phyloP scores from a whole-genome alignment of 2,329 filamentous ascomycete species.

The Podosphaera fusca region DNA sequence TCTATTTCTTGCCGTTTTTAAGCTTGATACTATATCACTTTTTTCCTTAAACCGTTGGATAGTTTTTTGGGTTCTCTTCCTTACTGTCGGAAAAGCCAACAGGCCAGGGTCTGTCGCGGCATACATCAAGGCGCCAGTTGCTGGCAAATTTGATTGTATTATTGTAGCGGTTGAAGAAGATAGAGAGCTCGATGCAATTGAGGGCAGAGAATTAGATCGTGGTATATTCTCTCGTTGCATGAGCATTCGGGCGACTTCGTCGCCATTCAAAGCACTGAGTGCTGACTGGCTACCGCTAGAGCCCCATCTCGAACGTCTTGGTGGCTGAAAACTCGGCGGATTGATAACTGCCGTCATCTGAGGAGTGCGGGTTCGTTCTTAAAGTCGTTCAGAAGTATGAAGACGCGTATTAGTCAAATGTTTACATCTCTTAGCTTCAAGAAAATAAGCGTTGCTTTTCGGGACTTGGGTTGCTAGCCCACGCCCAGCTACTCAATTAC shows the following conservation, averaged over 20 bases:
- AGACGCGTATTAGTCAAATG: too few relatives aligned
- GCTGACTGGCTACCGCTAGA: slow-evolving; percentile 35
- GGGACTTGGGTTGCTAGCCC: too few relatives aligned
- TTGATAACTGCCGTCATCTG: slow-evolving; percentile 45
- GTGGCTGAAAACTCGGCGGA: slow-evolving; percentile 37
- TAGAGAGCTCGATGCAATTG: slow-evolving; percentile 44
- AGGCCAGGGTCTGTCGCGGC: slow-evolving; percentile 8
- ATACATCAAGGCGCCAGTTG: slow-evolving; percentile 29
- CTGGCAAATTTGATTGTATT: slow-evolving; percentile 33
- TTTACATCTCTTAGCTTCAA: too few relatives aligned
- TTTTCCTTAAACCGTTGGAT: slow-evolving; percentile 43
- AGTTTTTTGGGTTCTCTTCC: slow-evolving; percentile 23
- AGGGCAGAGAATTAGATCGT: slow-evolving; percentile 78
- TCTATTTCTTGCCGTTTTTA: slow-evolving; percentile 29
- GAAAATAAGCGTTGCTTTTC: too few relatives aligned
- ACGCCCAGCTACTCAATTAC: too few relatives aligned
- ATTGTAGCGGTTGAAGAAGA: slow-evolving; percentile 39
- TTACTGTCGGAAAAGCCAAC: slow-evolving; percentile 19
- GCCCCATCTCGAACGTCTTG: slow-evolving; percentile 42
- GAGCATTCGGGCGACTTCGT: slow-evolving; percentile 73
- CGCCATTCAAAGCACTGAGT: slow-evolving; percentile 50
- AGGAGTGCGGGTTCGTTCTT: neutral
- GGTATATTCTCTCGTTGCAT: slow-evolving; percentile 72
- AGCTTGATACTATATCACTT: slow-evolving; percentile 37
- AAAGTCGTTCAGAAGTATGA: neutral